Evolutionary conservation across 2,329 filamentous ascomycete species (phyloP).

Genomic region (Fusarium hainanense): DNA sequence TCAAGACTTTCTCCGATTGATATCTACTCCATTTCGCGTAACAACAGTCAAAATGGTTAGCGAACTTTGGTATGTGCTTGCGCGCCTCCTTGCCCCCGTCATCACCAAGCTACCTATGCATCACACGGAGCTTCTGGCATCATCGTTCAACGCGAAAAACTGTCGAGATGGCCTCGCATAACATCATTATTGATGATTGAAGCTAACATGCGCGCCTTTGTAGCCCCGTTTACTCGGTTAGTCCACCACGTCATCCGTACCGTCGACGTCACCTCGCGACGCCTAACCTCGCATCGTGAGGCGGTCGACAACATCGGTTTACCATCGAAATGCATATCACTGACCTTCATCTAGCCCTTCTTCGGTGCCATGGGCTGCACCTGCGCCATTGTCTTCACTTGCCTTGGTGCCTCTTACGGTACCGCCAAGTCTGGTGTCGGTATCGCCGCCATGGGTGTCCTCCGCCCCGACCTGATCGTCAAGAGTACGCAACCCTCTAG

Average conservation of each 20-base stretch:
- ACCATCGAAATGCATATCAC: constrained; percentile 41
- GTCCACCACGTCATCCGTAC: constrained; percentile 60
- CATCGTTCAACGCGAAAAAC: constrained; percentile 17
- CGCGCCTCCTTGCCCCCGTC: constrained; percentile 48
- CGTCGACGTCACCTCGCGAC: constrained; percentile 48
- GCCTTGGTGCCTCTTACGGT: constrained; percentile 95
- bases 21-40: constrained; percentile 32
- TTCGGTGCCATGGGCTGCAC: constrained; percentile 98
- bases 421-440: constrained; percentile 99
- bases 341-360: constrained; percentile 73
- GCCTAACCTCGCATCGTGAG: constrained; percentile 32
- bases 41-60: constrained; percentile 73
- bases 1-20: constrained; percentile 30
- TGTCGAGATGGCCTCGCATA: constrained; percentile 11
- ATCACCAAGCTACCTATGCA: constrained; percentile 47
- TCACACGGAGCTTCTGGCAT: constrained; percentile 48
- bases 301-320: constrained; percentile 30
- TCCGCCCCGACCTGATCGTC: constrained; percentile 97
- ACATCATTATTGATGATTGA: constrained; percentile 31
- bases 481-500: constrained; percentile 79
- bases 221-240: constrained; percentile 99
- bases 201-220: constrained; percentile 57
- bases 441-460: constrained; percentile 98
- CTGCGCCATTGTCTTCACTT: constrained; percentile 96
- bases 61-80: constrained; percentile 80